Conservation (phyloP, 495 filamentous ascomycete genomes). For the Bacidia gigantensis region DNA sequence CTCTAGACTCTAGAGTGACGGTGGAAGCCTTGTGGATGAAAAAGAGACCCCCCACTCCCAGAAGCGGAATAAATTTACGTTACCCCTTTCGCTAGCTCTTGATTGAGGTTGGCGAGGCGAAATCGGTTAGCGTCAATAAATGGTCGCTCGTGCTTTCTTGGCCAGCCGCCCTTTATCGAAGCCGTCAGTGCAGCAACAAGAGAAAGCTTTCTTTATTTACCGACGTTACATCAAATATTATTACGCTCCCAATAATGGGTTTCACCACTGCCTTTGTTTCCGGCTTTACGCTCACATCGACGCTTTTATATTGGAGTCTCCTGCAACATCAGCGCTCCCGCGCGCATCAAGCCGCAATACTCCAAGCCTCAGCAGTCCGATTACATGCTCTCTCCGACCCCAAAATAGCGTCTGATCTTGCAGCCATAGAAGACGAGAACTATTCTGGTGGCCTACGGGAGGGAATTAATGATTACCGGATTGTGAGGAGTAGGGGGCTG, state of each 20-base stretch:
- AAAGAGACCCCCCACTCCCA: no score
- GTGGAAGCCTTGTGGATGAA: no score
- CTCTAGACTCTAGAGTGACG: no score
- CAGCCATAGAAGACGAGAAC: slow-evolving; percentile 19
- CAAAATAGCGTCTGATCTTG: slow-evolving; percentile 30
- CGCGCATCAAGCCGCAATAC: slow-evolving; percentile 48
- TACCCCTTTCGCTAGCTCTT: no score
- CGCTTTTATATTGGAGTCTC: slow-evolving; percentile 66
- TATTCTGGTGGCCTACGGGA: slow-evolving; percentile 16
- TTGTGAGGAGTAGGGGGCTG: slow-evolving; percentile 33
- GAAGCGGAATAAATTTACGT: no score
- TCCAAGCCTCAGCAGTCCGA: slow-evolving; percentile 55
- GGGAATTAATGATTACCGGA: slow-evolving; percentile 10
- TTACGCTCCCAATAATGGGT: slow-evolving; percentile 8
- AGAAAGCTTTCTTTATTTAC: no score
- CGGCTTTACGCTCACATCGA: slow-evolving; percentile 74
- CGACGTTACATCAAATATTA: no score
- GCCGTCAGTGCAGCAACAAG: no score
- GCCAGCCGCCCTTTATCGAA: no score
- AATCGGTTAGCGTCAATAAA: no score
- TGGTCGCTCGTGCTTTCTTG: no score
- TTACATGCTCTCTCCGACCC: slow-evolving; percentile 42
- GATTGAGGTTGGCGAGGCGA: no score
- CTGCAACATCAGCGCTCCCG: slow-evolving; percentile 61
- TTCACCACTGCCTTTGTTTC: slow-evolving; percentile 34